Evolutionary conservation across 805 yeast species (phyloP).

Genomic region (Saccharomycopsis malanga): DNA sequence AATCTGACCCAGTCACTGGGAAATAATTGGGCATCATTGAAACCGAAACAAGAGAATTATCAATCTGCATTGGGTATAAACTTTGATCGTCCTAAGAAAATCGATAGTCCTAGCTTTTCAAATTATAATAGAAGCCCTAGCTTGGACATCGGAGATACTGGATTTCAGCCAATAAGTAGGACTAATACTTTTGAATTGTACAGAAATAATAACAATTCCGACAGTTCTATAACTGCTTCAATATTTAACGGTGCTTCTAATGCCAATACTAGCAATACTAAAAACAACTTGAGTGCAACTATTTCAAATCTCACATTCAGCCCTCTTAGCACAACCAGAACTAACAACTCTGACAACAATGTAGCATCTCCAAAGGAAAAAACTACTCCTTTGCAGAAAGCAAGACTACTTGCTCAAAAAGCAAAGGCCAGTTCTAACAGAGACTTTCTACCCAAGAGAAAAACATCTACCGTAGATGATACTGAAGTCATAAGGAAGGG

Average conservation of each 20-base stretch:
- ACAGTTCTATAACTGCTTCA: slow-evolving; percentile 6
- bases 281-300: slow-evolving; percentile 8
- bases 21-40: not conserved
- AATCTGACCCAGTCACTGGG: not conserved
- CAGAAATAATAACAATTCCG: slow-evolving; percentile 13
- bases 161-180: slow-evolving; percentile 11
- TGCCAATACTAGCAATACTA: not conserved
- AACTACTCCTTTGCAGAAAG: slow-evolving; percentile 9
- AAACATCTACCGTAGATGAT: slow-evolving; percentile 6
- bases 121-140: not conserved
- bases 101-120: slow-evolving; percentile 3
- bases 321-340: slow-evolving; percentile 15
- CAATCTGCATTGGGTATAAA: slow-evolving; percentile 14
- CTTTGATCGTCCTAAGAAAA: slow-evolving; percentile 4
- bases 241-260: not conserved
- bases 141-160: not conserved
- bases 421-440: slow-evolving; percentile 4
- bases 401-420: slow-evolving; percentile 13
- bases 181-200: slow-evolving; percentile 15
- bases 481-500: slow-evolving; percentile 1
- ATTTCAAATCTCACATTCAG: slow-evolving; percentile 20
- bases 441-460: slow-evolving; percentile 12
- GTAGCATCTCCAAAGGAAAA: slow-evolving; percentile 7
- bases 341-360: slow-evolving; percentile 9
- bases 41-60: not conserved